Conservation (phyloP, 1,139 yeast genomes). For the Kurtzmaniella quercitrusa region DNA sequence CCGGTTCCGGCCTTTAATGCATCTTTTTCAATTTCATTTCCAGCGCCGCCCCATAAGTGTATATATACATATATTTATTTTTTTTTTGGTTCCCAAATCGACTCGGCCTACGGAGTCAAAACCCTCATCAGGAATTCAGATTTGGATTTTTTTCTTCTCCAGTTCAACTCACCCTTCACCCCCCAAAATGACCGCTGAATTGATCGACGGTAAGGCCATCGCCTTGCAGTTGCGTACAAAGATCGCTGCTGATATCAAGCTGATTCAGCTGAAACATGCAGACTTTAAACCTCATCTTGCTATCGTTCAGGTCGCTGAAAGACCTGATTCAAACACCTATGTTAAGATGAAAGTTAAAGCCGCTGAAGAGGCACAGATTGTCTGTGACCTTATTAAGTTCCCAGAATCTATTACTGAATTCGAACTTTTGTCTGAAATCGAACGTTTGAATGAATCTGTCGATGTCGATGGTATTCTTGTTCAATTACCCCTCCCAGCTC, state of each 20-base stretch:
- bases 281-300: slow-evolving; percentile 74
- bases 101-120: slow-evolving; percentile 1
- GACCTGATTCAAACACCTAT: slow-evolving; percentile 92
- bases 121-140: background rate
- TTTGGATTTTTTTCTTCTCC: background rate
- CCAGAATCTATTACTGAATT: slow-evolving; percentile 58
- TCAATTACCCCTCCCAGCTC: slow-evolving; percentile 86
- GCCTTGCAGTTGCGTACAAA: slow-evolving; percentile 53
- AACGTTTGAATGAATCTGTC: slow-evolving; percentile 60
- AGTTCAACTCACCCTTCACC: background rate
- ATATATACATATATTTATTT: too few relatives aligned
- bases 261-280: slow-evolving; percentile 50
- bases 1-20: too few relatives aligned
- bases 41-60: too few relatives aligned
- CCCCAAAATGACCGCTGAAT: slow-evolving; percentile 26
- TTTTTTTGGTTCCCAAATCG: slow-evolving; percentile 5
- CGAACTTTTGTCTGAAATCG: slow-evolving; percentile 57
- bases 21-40: too few relatives aligned
- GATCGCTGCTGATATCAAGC: slow-evolving; percentile 52
- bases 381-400: slow-evolving; percentile 64
- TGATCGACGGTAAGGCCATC: slow-evolving; percentile 70
- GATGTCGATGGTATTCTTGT: slow-evolving; percentile 84
- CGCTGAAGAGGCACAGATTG: slow-evolving; percentile 78
- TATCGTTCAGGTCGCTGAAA: slow-evolving; percentile 84
- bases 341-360: slow-evolving; percentile 94